phyloP scores from a whole-genome alignment of 1,139 yeast genomes.

The Suhomyces taliae region DNA sequence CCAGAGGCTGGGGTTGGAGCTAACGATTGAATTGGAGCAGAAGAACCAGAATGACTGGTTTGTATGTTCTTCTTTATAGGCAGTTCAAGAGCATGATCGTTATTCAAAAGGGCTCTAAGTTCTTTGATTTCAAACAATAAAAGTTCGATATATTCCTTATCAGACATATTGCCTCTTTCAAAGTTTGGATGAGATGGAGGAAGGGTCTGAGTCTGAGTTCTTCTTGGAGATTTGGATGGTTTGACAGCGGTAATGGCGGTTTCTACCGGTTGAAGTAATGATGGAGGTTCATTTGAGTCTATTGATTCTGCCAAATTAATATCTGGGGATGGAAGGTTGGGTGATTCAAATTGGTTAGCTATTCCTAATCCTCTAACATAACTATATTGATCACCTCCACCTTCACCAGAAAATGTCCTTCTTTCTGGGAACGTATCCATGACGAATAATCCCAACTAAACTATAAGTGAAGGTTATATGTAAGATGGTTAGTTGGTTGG shows the following conservation, averaged over 20 bases:
- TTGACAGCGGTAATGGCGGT: neutral
- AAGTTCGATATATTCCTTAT: constrained; percentile 36
- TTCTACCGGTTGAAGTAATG: neutral
- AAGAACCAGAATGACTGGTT: neutral
- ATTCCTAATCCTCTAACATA: neutral
- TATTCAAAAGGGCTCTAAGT: constrained; percentile 17
- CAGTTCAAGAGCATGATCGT: neutral
- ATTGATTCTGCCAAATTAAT: neutral
- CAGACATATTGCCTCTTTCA: constrained; percentile 32
- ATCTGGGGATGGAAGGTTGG: neutral
- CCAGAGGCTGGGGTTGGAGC: too few species aligned
- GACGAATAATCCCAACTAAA: neutral
- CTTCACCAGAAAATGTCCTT: neutral
- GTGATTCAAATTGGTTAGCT: neutral
- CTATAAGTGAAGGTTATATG: neutral
- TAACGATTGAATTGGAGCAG: neutral
- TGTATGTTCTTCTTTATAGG: neutral
- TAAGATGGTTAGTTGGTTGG: neutral
- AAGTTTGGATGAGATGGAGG: constrained; percentile 41
- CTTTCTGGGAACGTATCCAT: neutral
- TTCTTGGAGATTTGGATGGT: neutral
- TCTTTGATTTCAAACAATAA: constrained; percentile 41
- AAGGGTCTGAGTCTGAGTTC: constrained; percentile 4
- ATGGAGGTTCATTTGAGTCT: neutral
- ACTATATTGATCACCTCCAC: neutral